phyloP scores from a whole-genome alignment of 2,329 filamentous ascomycete genomes.

The Paecilomyces sp. region DNA sequence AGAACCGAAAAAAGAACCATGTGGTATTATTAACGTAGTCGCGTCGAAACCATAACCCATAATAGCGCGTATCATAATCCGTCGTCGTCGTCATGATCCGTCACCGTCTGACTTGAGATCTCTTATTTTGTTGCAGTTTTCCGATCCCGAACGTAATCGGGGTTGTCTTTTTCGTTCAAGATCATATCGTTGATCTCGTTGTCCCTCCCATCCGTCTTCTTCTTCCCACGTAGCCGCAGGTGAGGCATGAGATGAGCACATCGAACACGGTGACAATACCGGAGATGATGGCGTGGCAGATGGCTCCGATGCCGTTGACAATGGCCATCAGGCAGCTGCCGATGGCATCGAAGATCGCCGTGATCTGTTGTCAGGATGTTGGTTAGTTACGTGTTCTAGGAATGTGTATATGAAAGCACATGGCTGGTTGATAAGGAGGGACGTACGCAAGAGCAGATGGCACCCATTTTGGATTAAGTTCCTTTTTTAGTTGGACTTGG shows the following conservation, averaged over 20 bases:
- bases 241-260: slow-evolving; percentile 60
- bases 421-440: neutral
- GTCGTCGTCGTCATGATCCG: neutral
- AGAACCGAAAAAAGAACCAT: neutral
- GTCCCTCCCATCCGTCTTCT: slow-evolving; percentile 1
- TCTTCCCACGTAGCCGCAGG: slow-evolving; percentile 30
- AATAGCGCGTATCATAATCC: neutral
- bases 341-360: slow-evolving; percentile 55
- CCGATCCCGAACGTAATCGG: too few species aligned
- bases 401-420: neutral
- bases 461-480: slow-evolving; percentile 59
- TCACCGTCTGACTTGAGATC: neutral
- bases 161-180: neutral
- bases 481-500: neutral
- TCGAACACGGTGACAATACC: slow-evolving; percentile 59
- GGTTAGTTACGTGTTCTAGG: slow-evolving; percentile 11
- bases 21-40: neutral
- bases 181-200: neutral
- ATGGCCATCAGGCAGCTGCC: slow-evolving; percentile 62
- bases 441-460: slow-evolving; percentile 76
- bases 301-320: slow-evolving; percentile 57
- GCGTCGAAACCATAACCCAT: neutral
- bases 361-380: slow-evolving; percentile 41
- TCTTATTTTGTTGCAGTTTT: neutral
- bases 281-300: slow-evolving; percentile 60